Evolutionary conservation across 1,284 basidiomycete species (phyloP), one percentile per base, ranked within the genome.

Genomic region (Hemileia vastatrix): DNA sequence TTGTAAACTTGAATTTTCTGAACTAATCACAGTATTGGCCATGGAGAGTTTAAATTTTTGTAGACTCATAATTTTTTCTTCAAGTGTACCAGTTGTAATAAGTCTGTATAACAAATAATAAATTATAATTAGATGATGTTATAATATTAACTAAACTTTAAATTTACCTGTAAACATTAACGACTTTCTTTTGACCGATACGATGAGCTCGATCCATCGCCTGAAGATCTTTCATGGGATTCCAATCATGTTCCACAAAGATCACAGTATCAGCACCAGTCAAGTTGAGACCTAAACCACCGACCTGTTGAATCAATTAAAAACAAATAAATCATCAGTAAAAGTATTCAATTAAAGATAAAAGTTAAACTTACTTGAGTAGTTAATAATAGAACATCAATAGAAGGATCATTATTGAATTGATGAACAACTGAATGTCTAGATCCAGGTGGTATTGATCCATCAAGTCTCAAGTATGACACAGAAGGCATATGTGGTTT

Each of bases 211-310:
- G 84, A 76, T 98, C 94, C 95, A 99, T 99, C 5, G 94, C 94
- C 76, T 99, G 94, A 9, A 98, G 79, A 78, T 99, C 94, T 77
- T 97, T 97, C 92, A 95, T 96, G n/a, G 94, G 94, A 76, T 99
- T 99, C 95, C 95, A 98, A 76, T 99, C 94, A 76, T 98, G 95
- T 76, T 99, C 94, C 53, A 98, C 91, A 71, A 99, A 98, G 67
- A 99, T 96, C 67, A 99, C 94, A 1, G 95, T 98, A 76, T 98
- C 94, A 5, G 95, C 94, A 24, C 94, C 93, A 0, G 94, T 98
- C 67, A 99, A 79, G n/a, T 94, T 99, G 68, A 99, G 78, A 1
- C 94, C 94, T 13, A 99, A 80, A 4, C 94, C 94, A 64, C 94
- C 94, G 50, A 99, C 93, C 67, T 91, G 90, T 0, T n/a, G n/a